Base-by-base conservation (phyloP, 106 monocot species). In the Allium fistulosum region DNA sequence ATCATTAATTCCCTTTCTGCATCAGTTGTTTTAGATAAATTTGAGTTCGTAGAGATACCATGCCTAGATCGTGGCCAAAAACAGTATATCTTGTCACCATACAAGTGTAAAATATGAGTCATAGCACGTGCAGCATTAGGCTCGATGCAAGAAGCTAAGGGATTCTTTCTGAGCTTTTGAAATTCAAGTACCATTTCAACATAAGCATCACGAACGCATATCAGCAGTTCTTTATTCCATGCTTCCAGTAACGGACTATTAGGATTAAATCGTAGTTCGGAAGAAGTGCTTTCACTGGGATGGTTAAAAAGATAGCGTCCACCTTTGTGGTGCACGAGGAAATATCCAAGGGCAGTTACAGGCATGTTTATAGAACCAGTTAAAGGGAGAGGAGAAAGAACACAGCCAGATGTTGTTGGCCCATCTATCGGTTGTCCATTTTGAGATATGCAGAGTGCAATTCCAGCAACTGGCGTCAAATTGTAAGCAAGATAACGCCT, bases 191-290 rank as follows among this genome's bases (percentile, higher is more conserved):
- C 67, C 81, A 99, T 69, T 71, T 93, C 90, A 83, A 90, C 75
- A 77, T 99, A 99, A 53, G 97, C 86, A 87, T 99, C 97, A 68
- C 92, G 80, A 63, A 93, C 61, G 61, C 92, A 88, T 11, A 77
- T 72, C 80, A 99, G 78, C 17, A 99, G 69, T 74, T 99, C 97
- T 69, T 78, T 92, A 79, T 99, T 99, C 97, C 97, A 99, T 53
- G 88, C 78, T 69, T 90, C 90, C 59, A 79, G 69, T 72, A 87
- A 68, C 58, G 78, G 77, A 67, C 74, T 72, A 69, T 18, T 76
- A 8, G 52, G 9, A 71, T 76, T 67, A 72, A 17, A 10, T 48
- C 80, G 77, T 10, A 46, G 46, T 16, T 61, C 48, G 69, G 73
- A 63, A 53, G 65, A 46, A 58, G 46, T 62, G 59, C 28, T 51